phyloP scores from a whole-genome alignment of 2,329 filamentous ascomycete genomes.

The Didymella segeticola region DNA sequence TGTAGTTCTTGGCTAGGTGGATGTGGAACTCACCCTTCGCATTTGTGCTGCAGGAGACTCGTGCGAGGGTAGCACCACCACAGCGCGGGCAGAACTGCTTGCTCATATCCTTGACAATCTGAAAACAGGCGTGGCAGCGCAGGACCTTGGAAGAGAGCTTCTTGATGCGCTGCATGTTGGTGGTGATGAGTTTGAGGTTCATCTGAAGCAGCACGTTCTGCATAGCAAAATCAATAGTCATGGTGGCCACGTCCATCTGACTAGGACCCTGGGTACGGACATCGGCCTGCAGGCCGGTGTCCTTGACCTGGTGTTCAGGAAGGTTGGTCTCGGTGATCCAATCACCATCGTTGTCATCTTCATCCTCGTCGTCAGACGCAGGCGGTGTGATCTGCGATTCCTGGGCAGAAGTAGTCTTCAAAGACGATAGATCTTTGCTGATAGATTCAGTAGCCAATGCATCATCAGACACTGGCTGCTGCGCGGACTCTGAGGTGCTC shows the following conservation, averaged over 20 bases:
- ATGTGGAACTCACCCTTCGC: conserved; percentile 80
- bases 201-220: conserved; percentile 95
- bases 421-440: conserved; percentile 28
- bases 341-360: conserved; percentile 64
- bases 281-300: conserved; percentile 53
- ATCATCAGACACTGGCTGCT: neutral
- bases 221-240: conserved; percentile 97
- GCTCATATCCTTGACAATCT: conserved; percentile 79
- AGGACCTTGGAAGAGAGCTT: conserved; percentile 88
- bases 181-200: conserved; percentile 87
- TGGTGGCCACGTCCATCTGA: conserved; percentile 83
- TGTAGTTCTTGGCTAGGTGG: conserved; percentile 92
- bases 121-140: conserved; percentile 82
- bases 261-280: conserved; percentile 58
- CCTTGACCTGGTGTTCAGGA: conserved; percentile 78
- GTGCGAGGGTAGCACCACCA: conserved; percentile 83
- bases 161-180: conserved; percentile 78
- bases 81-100: conserved; percentile 94
- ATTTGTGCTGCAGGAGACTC: conserved; percentile 85
- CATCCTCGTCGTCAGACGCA: conserved; percentile 43
- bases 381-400: conserved; percentile 21
- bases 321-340: conserved; percentile 97
- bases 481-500: conserved; percentile 6
- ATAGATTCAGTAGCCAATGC: conserved; percentile 10
- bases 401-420: conserved; percentile 24